These are phyloP conservation scores for Erythrobasidium yunnanense DNA, from an alignment of 768 basidiomycete species.

Conservation along the genomic window DNA sequence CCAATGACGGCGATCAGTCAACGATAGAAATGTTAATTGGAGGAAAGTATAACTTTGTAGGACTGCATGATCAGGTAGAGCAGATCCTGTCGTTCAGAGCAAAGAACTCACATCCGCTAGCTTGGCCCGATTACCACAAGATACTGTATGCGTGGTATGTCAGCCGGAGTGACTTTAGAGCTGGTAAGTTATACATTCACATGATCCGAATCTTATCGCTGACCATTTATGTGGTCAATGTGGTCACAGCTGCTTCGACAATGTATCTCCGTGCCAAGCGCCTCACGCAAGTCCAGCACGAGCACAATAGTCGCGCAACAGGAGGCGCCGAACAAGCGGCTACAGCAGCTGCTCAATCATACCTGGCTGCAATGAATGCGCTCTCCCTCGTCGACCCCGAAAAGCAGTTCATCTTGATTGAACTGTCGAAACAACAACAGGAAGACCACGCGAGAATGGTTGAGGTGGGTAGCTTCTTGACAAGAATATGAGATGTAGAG, in stretches of 20 bases:
- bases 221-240: constrained; percentile 27
- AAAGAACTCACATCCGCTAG: constrained; percentile 78
- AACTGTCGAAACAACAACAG: neutral
- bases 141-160: constrained; percentile 93
- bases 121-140: constrained; percentile 71
- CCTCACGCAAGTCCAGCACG: too few species aligned
- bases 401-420: constrained; percentile 63
- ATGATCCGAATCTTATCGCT: neutral
- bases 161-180: constrained; percentile 75
- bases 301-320: too few species aligned
- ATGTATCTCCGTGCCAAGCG: constrained; percentile 89
- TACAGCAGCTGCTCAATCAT: constrained; percentile 59
- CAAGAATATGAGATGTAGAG: neutral
- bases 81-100: constrained; percentile 80
- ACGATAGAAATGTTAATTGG: constrained; percentile 65
- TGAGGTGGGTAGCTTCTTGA: constrained; percentile 14
- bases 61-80: constrained; percentile 76
- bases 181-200: constrained; percentile 52
- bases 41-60: constrained; percentile 76
- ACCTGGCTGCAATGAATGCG: constrained; percentile 77
- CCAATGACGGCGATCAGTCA: too few species aligned
- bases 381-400: constrained; percentile 68
- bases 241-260: constrained; percentile 61
- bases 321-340: constrained; percentile 50
- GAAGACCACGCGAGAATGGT: neutral